Percentiles rank a stretch among this genome's conserved stretches.
These are phyloP conservation scores for Plenodomus tracheiphilus DNA, from an alignment of 2,329 filamentous ascomycete genomes.

Conservation along the genomic window DNA sequence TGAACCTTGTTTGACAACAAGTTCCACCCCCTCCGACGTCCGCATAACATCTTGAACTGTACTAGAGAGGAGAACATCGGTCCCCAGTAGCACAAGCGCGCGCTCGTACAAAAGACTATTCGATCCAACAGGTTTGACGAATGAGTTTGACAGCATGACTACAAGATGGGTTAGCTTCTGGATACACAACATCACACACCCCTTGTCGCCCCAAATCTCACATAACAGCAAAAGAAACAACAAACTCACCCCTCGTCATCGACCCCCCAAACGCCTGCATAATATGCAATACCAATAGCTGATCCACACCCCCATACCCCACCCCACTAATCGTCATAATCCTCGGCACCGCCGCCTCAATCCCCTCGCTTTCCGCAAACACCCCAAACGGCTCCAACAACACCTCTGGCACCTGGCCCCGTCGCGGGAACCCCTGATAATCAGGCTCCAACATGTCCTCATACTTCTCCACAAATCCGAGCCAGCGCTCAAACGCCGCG, in stretches of 20 bases:
- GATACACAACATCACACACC: neutral
- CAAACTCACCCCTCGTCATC: conserved; percentile 10
- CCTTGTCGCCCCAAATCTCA: too few species aligned
- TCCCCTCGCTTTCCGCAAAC: conserved; percentile 51
- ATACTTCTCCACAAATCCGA: conserved; percentile 20
- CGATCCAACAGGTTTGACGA: conserved; percentile 17
- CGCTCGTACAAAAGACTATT: conserved; percentile 29
- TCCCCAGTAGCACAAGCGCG: conserved; percentile 18
- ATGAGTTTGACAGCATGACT: conserved; percentile 5
- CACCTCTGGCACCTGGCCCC: conserved; percentile 50
- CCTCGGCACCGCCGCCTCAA: conserved; percentile 20
- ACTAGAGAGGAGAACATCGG: conserved; percentile 14
- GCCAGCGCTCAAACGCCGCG: conserved; percentile 22
- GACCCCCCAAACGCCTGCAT: conserved; percentile 24
- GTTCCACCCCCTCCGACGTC: neutral
- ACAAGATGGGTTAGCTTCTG: neutral
- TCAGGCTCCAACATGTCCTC: conserved; percentile 19
- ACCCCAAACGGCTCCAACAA: conserved; percentile 54
- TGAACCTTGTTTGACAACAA: conserved; percentile 9
- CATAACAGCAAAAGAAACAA: neutral
- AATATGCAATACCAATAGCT: conserved; percentile 19
- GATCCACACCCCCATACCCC: conserved; percentile 21
- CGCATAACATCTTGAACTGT: conserved; percentile 9
- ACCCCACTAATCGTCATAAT: conserved; percentile 23
- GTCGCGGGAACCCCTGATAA: conserved; percentile 30